A percentile compares a stretch with the other conserved stretches of the same genome.
Evolutionary conservation across 371 early-diverging fungal species (phyloP).

Genomic region (Mucor lusitanicus): DNA sequence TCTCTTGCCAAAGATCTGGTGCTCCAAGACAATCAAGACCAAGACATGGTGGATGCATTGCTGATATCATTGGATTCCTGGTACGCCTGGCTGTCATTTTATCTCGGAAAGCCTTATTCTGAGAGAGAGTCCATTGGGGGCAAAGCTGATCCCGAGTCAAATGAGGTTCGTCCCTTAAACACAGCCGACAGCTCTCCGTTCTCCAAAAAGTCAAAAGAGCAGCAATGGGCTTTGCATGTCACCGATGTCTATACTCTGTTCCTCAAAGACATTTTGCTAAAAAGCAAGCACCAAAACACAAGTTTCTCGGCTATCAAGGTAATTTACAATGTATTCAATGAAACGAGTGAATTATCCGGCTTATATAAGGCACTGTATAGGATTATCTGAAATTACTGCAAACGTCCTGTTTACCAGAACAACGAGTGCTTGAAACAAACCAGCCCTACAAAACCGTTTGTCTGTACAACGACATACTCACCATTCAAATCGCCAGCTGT

Average conservation of each 20-base stretch:
- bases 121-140: conserved; percentile 2
- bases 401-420: neutral
- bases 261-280: conserved; percentile 12
- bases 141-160: neutral
- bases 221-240: conserved; percentile 18
- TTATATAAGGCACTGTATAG: neutral
- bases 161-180: neutral
- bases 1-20: neutral
- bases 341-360: neutral
- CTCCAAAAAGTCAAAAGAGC: neutral
- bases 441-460: neutral
- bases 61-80: conserved; percentile 17
- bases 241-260: conserved; percentile 14
- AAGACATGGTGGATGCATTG: neutral
- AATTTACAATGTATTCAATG: neutral
- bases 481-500: conserved; percentile 4
- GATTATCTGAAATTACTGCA: neutral
- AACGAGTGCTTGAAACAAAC: neutral
- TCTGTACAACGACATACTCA: conserved; percentile 6
- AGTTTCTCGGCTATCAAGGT: conserved; percentile 9
- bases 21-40: neutral
- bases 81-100: conserved; percentile 25
- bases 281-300: neutral
- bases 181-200: neutral
- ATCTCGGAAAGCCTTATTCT: conserved; percentile 16